Percentiles rank a stretch among this genome's conserved stretches.
Conservation (phyloP, 192 early-diverging fungal genomes). For the Umbelopsis sp. region DNA sequence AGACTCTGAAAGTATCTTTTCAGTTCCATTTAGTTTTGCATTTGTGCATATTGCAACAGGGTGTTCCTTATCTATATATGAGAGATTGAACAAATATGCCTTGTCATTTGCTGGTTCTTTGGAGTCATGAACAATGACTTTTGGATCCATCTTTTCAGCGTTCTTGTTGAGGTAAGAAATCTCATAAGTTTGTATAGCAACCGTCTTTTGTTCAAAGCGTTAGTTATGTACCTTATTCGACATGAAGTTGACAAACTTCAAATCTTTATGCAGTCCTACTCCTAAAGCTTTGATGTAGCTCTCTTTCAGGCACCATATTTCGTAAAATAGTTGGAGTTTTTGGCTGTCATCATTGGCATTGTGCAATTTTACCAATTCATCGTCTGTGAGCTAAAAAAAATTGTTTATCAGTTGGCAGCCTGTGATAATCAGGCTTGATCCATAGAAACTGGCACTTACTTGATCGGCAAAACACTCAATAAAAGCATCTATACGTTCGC, state of each 20-base stretch:
- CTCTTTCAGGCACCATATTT: conserved; percentile 62
- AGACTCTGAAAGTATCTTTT: background rate
- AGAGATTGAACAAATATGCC: background rate
- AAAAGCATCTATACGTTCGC: background rate
- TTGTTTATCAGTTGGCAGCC: background rate
- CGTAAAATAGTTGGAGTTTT: conserved; percentile 48
- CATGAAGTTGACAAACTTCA: conserved; percentile 48
- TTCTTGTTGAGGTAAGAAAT: background rate
- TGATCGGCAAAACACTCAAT: background rate
- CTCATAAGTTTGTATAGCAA: background rate
- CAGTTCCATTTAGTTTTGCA: background rate
- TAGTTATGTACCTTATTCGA: background rate
- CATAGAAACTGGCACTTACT: background rate
- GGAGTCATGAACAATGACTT: background rate
- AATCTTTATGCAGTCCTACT: conserved; percentile 48
- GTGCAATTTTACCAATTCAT: conserved; percentile 25
- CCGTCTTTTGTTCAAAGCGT: background rate
- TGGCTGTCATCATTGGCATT: background rate
- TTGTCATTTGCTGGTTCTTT: background rate
- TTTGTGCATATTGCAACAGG: conserved; percentile 6
- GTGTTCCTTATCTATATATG: background rate
- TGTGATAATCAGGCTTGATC: background rate
- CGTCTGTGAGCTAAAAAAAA: background rate
- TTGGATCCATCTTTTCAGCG: background rate
- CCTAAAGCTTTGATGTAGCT: conserved; percentile 61